Base-by-base conservation (phyloP, 768 basidiomycete species). In the Phanerodontia chrysosporium region DNA sequence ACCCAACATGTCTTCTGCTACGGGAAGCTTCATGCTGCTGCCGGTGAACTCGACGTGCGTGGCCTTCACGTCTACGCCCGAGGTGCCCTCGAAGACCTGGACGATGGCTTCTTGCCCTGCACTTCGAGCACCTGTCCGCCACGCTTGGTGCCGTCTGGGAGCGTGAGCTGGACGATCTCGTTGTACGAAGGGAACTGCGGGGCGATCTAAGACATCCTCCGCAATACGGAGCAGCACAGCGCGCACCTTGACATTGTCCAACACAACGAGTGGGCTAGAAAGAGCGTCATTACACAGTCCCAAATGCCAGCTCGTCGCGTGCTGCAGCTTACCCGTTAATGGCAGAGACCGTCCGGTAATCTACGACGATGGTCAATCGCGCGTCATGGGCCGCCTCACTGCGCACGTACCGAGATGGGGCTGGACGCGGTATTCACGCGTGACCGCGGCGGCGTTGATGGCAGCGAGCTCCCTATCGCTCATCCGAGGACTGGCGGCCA, bases 21-120 rank as follows among this genome's bases (percentile, higher is more conserved):
- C 97, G 45, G 97, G 95, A 1, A 99, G 82, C 73, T 97, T 98
- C 97, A 99, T 98, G 72, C 94, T 95, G 67, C 90, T 91, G 45
- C 97, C 97, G 14, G 95, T 95, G 74, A 99, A 98, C 70, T 97
- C 93, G 71, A 98, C 95, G 70, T 95, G 94, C 2, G 97, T 99
- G 14, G 91, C 83, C 72, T 95, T 96, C 67, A 98, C 97, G 72
- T 99, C 97, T 45, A 98, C 90, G 35, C 97, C 97, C 10, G 95
- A 84, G 2, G 97, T 99, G 53, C 97, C 97, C 74, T 99, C 97
- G 67, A 99, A 99, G 61, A 99, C 96, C 73, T 99, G 97, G 21
- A 99, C 96, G 68, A 99, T 94, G 44, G 97, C 97, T 98, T 98
- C 81, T 95, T 97, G 56, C 97, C 97, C 70, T 92, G 89, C 42